Evolutionary conservation across 768 basidiomycete genomes (phyloP).

Genomic region (Atractiella rhizophila): DNA sequence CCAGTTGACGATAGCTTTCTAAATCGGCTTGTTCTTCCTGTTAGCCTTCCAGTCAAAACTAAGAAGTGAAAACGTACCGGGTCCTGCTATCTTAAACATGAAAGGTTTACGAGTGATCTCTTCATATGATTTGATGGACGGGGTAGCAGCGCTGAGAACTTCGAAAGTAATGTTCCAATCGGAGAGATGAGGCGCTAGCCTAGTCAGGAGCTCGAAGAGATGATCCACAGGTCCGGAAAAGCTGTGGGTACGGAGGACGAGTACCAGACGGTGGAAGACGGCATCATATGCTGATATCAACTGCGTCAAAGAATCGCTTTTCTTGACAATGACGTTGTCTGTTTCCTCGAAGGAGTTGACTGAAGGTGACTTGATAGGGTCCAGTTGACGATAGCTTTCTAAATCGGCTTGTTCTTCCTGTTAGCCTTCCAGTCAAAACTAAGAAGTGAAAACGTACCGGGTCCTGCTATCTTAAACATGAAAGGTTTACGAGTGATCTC

Average conservation of each 20-base stretch:
- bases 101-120: neutral
- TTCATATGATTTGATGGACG: too few species aligned
- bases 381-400: neutral
- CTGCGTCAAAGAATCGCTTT: neutral
- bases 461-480: constrained; percentile 9
- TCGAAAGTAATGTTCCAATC: constrained; percentile 10
- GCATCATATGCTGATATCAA: constrained; percentile 10
- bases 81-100: neutral
- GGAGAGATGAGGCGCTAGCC: constrained; percentile 20
- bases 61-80: neutral
- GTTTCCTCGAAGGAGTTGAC: neutral
- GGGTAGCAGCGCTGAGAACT: too few species aligned
- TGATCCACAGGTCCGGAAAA: constrained; percentile 13
- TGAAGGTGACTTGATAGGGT: neutral
- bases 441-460: neutral
- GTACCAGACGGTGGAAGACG: constrained; percentile 12
- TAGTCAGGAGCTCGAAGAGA: constrained; percentile 19
- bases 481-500: constrained; percentile 8
- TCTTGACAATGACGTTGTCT: neutral
- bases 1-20: neutral
- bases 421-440: neutral
- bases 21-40: neutral
- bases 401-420: neutral
- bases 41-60: neutral
- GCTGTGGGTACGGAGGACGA: constrained; percentile 6